phyloP scores from a whole-genome alignment of 1,139 yeast species.

The Citeromyces hawaiiensis region DNA sequence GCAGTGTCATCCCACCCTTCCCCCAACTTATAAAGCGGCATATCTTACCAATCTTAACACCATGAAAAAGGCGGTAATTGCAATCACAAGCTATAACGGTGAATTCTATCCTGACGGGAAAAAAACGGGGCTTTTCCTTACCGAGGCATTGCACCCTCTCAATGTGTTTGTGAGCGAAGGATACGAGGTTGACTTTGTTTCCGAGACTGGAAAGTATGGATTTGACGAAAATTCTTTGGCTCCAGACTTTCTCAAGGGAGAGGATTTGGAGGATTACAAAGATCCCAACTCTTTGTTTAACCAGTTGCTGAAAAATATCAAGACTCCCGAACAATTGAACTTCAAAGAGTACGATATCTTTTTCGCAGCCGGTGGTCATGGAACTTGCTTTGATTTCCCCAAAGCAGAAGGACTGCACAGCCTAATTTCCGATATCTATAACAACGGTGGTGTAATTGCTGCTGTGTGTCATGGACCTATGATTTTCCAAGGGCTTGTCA shows the following conservation, averaged over 20 bases:
- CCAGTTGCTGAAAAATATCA: slow-evolving; percentile 20
- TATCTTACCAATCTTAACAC: background rate
- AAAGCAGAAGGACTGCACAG: slow-evolving; percentile 30
- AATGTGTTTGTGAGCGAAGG: slow-evolving; percentile 30
- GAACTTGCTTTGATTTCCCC: slow-evolving; percentile 44
- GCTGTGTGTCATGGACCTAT: slow-evolving; percentile 64
- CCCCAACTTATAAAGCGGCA: background rate
- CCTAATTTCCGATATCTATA: slow-evolving; percentile 31
- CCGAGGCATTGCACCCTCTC: slow-evolving; percentile 48
- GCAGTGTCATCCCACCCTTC: slow-evolving; percentile 1
- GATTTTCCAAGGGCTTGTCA: slow-evolving; percentile 31
- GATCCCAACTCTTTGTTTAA: slow-evolving; percentile 26
- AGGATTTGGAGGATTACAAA: slow-evolving; percentile 24
- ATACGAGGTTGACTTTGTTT: slow-evolving; percentile 36
- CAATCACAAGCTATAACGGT: slow-evolving; percentile 34
- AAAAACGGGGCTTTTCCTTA: slow-evolving; percentile 41
- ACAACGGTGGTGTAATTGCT: slow-evolving; percentile 37
- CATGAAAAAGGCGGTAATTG: slow-evolving; percentile 28
- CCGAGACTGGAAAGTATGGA: slow-evolving; percentile 43
- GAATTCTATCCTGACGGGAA: slow-evolving; percentile 40
- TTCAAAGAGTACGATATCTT: slow-evolving; percentile 29
- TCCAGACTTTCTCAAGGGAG: slow-evolving; percentile 25
- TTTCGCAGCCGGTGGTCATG: slow-evolving; percentile 59
- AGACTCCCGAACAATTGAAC: slow-evolving; percentile 29
- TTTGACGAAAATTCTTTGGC: slow-evolving; percentile 38